Evolutionary conservation across 352 stramenopile species (phyloP).

Genomic region (Aphanomyces astaci): DNA sequence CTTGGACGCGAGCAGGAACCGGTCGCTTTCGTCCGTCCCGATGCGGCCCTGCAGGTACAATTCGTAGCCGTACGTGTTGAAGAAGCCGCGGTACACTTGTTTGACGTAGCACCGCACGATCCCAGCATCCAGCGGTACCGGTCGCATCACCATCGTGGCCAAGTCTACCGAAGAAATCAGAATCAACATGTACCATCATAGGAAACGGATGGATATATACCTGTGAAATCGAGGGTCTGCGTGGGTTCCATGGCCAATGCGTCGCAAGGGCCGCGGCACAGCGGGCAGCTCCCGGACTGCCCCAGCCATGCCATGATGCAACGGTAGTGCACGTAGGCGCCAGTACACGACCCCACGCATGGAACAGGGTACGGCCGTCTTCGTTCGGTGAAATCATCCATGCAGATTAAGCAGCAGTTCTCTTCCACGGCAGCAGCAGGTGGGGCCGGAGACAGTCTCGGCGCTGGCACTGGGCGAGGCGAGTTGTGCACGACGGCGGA

Average conservation of each 20-base stretch:
- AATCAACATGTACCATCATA: neutral
- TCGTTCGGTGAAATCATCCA: slow-evolving; percentile 82
- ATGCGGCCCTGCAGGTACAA: slow-evolving; percentile 79
- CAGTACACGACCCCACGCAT: slow-evolving; percentile 66
- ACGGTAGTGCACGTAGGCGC: slow-evolving; percentile 75
- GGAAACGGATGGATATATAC: neutral
- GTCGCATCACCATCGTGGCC: slow-evolving; percentile 61
- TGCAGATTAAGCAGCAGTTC: slow-evolving; percentile 70
- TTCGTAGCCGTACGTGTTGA: slow-evolving; percentile 83
- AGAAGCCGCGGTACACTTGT: slow-evolving; percentile 78
- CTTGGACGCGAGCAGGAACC: slow-evolving; percentile 61
- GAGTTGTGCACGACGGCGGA: slow-evolving; percentile 15
- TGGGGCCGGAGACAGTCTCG: neutral
- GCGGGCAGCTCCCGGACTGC: slow-evolving; percentile 70
- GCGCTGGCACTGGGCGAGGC: neutral
- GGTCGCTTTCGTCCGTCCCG: slow-evolving; percentile 73
- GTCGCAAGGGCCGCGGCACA: slow-evolving; percentile 74
- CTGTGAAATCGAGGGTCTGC: slow-evolving; percentile 63
- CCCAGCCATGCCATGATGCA: slow-evolving; percentile 86
- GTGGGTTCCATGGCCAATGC: slow-evolving; percentile 73
- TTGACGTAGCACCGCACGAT: slow-evolving; percentile 86
- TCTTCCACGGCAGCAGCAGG: slow-evolving; percentile 12
- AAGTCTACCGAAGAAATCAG: slow-evolving; percentile 61
- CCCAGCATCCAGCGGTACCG: slow-evolving; percentile 68
- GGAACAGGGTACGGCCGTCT: slow-evolving; percentile 79